phyloP scores from a whole-genome alignment of 345 rosid species.

The Salix udensis region DNA sequence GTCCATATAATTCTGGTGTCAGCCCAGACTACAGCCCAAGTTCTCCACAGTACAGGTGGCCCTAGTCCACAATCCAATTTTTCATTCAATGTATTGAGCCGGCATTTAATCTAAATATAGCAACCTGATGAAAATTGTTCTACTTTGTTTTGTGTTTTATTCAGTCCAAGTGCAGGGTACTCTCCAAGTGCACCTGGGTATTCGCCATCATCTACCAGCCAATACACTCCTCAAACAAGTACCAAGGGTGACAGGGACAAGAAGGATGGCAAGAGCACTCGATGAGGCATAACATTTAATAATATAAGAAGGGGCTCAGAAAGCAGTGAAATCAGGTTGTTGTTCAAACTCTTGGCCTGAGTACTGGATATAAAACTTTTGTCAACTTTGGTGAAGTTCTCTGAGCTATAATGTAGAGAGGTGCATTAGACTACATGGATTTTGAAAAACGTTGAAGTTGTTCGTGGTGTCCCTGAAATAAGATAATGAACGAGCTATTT shows the following conservation, averaged over 20 bases:
- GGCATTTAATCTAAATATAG: neutral
- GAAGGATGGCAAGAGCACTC: slow-evolving; percentile 19
- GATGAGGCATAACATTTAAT: neutral
- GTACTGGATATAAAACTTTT: too few relatives aligned
- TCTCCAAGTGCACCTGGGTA: slow-evolving; percentile 80
- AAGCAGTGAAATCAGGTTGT: too few relatives aligned
- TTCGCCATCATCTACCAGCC: slow-evolving; percentile 78
- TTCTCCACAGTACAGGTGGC: slow-evolving; percentile 62
- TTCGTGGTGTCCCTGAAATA: too few relatives aligned
- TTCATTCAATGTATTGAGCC: neutral
- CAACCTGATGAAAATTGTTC: neutral
- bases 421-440: too few relatives aligned
- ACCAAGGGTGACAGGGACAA: slow-evolving; percentile 44
- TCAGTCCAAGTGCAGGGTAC: slow-evolving; percentile 77
- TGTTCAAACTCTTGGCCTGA: too few relatives aligned
- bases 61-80: neutral
- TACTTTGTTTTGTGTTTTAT: neutral
- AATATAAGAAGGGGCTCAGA: too few relatives aligned
- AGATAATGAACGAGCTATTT: too few relatives aligned
- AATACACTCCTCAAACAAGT: slow-evolving; percentile 66
- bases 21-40: slow-evolving; percentile 75
- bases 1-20: slow-evolving; percentile 73
- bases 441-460: too few relatives aligned
- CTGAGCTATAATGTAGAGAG: too few relatives aligned
- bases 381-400: too few relatives aligned